These are phyloP conservation scores for Ceratobasidium theobromae DNA, from an alignment of 1,284 basidiomycete genomes.

Conservation along the genomic window DNA sequence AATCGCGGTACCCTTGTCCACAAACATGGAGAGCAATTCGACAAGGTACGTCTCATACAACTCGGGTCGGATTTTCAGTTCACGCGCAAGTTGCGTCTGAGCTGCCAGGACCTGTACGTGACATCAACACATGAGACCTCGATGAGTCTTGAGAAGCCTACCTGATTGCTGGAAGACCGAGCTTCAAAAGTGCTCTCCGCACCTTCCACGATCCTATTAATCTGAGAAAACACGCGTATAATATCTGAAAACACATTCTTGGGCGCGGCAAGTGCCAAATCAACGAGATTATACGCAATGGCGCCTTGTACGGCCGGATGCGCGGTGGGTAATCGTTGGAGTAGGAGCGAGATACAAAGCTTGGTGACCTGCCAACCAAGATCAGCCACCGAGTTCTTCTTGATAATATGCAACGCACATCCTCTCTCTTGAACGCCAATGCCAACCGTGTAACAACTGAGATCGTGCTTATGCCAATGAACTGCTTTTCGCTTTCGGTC, in stretches of 20 bases:
- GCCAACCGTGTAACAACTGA: conserved; percentile 84
- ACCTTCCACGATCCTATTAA: conserved; percentile 74
- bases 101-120: conserved; percentile 70
- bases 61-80: conserved; percentile 69
- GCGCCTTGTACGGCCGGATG: conserved; percentile 87
- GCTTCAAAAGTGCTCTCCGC: conserved; percentile 66
- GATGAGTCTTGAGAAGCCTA: conserved; percentile 41
- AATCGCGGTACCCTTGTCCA: conserved; percentile 89
- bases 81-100: conserved; percentile 83
- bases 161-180: conserved; percentile 82
- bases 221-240: conserved; percentile 80
- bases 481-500: conserved; percentile 80
- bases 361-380: conserved; percentile 63
- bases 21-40: conserved; percentile 83
- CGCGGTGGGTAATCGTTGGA: conserved; percentile 83
- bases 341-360: conserved; percentile 86
- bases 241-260: conserved; percentile 82
- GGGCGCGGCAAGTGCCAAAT: conserved; percentile 80
- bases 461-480: conserved; percentile 88
- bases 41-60: conserved; percentile 78
- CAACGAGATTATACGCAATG: conserved; percentile 89
- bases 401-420: conserved; percentile 51
- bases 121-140: conserved; percentile 30
- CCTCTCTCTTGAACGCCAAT: conserved; percentile 77
- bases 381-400: neutral